Conservation (phyloP, 2,329 filamentous ascomycete species). For the Aspergillus sp. region DNA sequence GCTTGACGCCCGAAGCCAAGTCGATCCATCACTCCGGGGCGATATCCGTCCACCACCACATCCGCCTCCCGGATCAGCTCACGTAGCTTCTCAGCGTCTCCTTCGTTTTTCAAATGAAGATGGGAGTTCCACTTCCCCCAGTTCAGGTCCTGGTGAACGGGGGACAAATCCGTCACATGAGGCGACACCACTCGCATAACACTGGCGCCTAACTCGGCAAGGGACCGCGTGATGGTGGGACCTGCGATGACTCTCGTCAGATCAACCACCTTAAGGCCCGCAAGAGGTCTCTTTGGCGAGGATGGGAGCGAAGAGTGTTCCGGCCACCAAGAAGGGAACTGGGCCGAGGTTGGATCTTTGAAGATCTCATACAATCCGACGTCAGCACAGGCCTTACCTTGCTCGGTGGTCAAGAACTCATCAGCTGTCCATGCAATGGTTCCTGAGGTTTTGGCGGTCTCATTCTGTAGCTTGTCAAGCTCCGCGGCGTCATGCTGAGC, state of each 20-base stretch:
- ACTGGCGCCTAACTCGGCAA: conserved; percentile 73
- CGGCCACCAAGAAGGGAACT: no score
- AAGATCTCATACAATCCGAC: no score
- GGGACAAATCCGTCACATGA: conserved; percentile 66
- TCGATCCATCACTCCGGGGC: conserved; percentile 63
- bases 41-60: conserved; percentile 69
- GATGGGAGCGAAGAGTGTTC: background rate
- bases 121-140: conserved; percentile 66
- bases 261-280: conserved; percentile 70
- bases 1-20: conserved; percentile 62
- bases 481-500: no score
- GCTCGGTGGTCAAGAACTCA: no score
- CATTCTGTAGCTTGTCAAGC: no score
- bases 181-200: conserved; percentile 72
- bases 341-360: no score
- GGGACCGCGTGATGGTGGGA: conserved; percentile 67
- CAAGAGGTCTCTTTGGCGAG: conserved; percentile 32
- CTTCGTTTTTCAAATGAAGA: conserved; percentile 60
- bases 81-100: conserved; percentile 59
- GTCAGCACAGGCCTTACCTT: no score
- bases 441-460: no score
- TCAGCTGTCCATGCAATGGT: no score
- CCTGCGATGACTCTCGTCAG: conserved; percentile 72
- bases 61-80: conserved; percentile 62
- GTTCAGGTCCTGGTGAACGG: conserved; percentile 73